Percentiles rank a stretch among this genome's conserved stretches.
Conservation (phyloP, 345 rosid genomes). For the Gossypium raimondii region DNA sequence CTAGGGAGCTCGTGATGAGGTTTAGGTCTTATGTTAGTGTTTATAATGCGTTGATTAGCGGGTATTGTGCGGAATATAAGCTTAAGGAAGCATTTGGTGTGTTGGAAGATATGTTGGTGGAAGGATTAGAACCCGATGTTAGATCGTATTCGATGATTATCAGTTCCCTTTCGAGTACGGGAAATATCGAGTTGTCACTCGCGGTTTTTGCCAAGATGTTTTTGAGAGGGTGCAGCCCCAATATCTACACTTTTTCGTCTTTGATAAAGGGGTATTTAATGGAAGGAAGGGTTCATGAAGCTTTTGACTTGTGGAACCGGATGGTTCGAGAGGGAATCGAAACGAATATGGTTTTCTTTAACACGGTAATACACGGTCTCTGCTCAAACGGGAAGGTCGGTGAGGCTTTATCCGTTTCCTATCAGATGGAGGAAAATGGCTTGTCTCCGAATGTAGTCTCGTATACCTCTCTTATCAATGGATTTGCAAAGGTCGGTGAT, state of each 20-base stretch:
- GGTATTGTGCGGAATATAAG: slow-evolving; percentile 50
- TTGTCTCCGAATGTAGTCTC: slow-evolving; percentile 52
- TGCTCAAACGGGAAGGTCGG: slow-evolving; percentile 45
- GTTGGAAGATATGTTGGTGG: slow-evolving; percentile 47
- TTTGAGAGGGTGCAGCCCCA: slow-evolving; percentile 67
- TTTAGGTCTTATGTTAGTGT: slow-evolving; percentile 52
- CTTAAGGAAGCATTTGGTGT: slow-evolving; percentile 47
- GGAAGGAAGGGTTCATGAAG: slow-evolving; percentile 48
- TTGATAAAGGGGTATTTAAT: slow-evolving; percentile 66
- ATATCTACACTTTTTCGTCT: slow-evolving; percentile 59
- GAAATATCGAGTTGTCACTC: slow-evolving; percentile 49
- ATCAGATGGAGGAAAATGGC: slow-evolving; percentile 54
- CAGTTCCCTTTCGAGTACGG: slow-evolving; percentile 47
- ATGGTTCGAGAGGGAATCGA: slow-evolving; percentile 45
- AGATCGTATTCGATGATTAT: slow-evolving; percentile 69
- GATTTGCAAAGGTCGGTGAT: slow-evolving; percentile 64
- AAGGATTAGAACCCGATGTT: slow-evolving; percentile 56
- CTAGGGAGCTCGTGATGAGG: slow-evolving; percentile 47
- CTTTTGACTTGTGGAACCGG: slow-evolving; percentile 53
- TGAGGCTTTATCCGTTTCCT: slow-evolving; percentile 48
- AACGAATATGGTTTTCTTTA: slow-evolving; percentile 63
- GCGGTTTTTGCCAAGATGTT: slow-evolving; percentile 65
- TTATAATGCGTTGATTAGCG: slow-evolving; percentile 68
- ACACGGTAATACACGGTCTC: slow-evolving; percentile 63
- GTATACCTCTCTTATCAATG: slow-evolving; percentile 65